Evolutionary conservation across 2,329 filamentous ascomycete genomes (phyloP).

Genomic region (Epichloe glyceriae): DNA sequence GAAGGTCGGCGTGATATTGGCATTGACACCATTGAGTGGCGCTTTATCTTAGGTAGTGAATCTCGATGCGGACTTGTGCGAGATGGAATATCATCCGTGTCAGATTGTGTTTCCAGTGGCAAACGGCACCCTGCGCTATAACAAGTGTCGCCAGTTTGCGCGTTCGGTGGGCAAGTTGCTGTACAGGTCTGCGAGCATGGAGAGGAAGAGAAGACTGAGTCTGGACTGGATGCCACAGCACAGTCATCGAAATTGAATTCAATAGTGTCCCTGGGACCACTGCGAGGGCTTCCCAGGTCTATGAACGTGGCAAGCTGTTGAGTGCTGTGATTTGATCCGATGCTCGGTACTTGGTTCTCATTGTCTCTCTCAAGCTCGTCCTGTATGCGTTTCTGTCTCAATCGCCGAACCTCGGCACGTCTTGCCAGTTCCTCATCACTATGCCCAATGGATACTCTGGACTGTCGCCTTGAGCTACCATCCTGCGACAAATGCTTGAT

Average conservation of each 20-base stretch:
- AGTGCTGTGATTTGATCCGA: slow-evolving; percentile 14
- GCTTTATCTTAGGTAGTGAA: not conserved
- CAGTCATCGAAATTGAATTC: slow-evolving; percentile 25
- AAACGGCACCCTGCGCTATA: not conserved
- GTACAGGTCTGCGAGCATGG: not conserved
- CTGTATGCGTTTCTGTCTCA: slow-evolving; percentile 44
- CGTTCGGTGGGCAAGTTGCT: not conserved
- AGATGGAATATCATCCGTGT: not conserved
- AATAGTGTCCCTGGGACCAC: slow-evolving; percentile 35
- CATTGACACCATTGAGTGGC: not conserved
- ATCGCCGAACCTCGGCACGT: slow-evolving; percentile 40
- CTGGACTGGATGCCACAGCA: not conserved
- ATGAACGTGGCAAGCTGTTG: slow-evolving; percentile 14
- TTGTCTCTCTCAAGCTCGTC: slow-evolving; percentile 40
- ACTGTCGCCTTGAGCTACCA: slow-evolving; percentile 25
- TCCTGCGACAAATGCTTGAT: slow-evolving; percentile 34
- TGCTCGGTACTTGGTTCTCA: slow-evolving; percentile 20
- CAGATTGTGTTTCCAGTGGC: not conserved
- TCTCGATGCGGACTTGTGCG: not conserved
- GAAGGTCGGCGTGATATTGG: slow-evolving; percentile 1
- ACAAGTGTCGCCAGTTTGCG: not conserved
- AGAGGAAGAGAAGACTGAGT: not conserved
- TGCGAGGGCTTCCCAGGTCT: slow-evolving; percentile 18
- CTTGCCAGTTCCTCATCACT: slow-evolving; percentile 41
- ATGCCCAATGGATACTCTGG: slow-evolving; percentile 28